Conservation (phyloP, 306 rosid species). For the Rosa multiflora region DNA sequence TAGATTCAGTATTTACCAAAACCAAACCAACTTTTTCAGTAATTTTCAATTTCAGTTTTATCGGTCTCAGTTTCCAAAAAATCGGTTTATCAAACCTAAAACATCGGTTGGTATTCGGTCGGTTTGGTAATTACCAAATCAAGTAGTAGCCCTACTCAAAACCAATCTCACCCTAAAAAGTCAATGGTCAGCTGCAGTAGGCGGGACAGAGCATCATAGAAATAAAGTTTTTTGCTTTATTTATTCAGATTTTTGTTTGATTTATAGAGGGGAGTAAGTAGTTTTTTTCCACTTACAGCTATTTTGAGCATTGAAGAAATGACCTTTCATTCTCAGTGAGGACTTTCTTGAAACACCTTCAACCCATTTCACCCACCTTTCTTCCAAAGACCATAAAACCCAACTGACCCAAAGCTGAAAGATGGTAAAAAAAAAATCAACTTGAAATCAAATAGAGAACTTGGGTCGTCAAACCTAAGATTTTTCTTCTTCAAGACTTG, state of each 20-base stretch:
- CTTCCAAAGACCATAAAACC: neutral
- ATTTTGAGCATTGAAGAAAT: neutral
- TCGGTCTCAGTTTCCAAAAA: no score
- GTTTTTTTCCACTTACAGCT: neutral
- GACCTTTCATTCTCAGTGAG: neutral
- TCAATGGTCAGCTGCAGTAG: neutral
- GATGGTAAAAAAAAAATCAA: neutral
- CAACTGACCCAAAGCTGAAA: neutral
- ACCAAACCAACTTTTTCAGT: no score
- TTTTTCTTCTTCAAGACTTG: neutral
- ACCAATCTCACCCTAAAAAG: neutral
- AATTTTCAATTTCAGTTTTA: no score
- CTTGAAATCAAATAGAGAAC: neutral
- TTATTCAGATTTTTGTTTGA: neutral
- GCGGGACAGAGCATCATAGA: neutral
- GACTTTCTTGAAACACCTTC: neutral
- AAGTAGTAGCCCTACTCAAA: neutral
- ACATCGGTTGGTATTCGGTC: no score
- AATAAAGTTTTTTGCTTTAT: neutral
- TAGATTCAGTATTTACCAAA: no score
- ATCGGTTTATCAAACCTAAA: no score
- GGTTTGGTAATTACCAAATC: no score
- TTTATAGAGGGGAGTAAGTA: neutral
- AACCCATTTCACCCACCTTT: neutral
- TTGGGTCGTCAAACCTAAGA: neutral